These are phyloP conservation scores for Trichomonas tenax DNA, from an alignment of 208 protist genomes.

Conservation along the genomic window DNA sequence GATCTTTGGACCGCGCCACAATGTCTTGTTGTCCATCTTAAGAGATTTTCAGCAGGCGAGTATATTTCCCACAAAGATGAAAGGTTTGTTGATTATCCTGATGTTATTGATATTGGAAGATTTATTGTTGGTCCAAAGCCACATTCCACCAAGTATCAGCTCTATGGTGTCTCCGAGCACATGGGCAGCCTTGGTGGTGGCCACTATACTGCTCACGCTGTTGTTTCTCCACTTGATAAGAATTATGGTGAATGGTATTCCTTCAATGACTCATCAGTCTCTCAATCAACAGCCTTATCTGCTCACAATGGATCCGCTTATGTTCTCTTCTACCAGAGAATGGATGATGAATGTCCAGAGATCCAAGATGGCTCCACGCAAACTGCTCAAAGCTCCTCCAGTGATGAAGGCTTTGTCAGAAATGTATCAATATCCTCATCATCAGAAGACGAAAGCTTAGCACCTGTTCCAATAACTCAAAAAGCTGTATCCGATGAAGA, in stretches of 20 bases:
- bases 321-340: conserved; percentile 9
- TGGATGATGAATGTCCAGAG: neutral
- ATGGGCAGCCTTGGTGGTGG: neutral
- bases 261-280: neutral
- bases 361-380: neutral
- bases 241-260: neutral
- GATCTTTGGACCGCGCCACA: neutral
- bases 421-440: too few species aligned
- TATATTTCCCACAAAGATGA: neutral
- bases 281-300: neutral
- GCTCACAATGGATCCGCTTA: neutral
- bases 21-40: neutral
- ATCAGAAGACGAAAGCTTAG: too few species aligned
- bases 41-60: neutral
- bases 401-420: too few species aligned
- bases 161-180: neutral
- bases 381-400: too few species aligned
- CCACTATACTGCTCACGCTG: neutral
- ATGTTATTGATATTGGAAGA: neutral
- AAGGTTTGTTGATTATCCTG: neutral
- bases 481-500: too few species aligned
- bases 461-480: too few species aligned
- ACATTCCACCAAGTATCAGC: neutral
- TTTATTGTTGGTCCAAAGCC: neutral
- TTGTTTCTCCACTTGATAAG: neutral